Percentiles rank a stretch among this genome's conserved stretches.
phyloP scores from a whole-genome alignment of 164 flowering plant species.

The Magnolia changhungtana region DNA sequence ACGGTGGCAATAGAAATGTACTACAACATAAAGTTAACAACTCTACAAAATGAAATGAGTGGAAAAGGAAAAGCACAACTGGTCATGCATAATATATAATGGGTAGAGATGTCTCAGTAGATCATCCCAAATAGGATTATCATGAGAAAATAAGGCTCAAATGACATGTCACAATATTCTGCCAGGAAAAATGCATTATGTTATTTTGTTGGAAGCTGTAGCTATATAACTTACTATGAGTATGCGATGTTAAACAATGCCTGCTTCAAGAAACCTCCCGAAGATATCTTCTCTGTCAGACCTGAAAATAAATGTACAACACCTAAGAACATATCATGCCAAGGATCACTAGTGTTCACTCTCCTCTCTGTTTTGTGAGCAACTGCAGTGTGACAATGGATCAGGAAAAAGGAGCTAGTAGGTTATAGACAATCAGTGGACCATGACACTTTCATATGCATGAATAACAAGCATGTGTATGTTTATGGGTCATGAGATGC shows the following conservation, averaged over 20 bases:
- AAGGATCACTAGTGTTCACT: not conserved
- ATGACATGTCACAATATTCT: not conserved
- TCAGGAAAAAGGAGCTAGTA: not conserved
- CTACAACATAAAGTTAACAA: no score
- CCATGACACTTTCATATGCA: not conserved
- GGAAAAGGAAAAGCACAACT: not conserved
- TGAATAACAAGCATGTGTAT: not conserved
- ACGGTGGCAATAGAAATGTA: no score
- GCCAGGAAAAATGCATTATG: not conserved
- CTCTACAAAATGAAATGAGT: not conserved
- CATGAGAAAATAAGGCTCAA: not conserved
- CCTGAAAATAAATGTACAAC: constrained; percentile 43
- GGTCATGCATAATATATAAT: no score
- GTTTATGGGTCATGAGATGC: not conserved
- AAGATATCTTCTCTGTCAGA: constrained; percentile 65
- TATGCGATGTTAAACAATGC: constrained; percentile 68
- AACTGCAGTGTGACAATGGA: not conserved
- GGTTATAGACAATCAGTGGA: not conserved
- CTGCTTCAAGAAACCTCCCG: constrained; percentile 59
- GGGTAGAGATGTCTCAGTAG: not conserved
- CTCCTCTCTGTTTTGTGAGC: not conserved
- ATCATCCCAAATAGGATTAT: not conserved
- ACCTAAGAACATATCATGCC: not conserved
- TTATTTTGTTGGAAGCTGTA: not conserved
- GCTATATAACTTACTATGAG: constrained; percentile 54